Conservation (phyloP, 2,329 filamentous ascomycete species). For the Sporothrix globosa region DNA sequence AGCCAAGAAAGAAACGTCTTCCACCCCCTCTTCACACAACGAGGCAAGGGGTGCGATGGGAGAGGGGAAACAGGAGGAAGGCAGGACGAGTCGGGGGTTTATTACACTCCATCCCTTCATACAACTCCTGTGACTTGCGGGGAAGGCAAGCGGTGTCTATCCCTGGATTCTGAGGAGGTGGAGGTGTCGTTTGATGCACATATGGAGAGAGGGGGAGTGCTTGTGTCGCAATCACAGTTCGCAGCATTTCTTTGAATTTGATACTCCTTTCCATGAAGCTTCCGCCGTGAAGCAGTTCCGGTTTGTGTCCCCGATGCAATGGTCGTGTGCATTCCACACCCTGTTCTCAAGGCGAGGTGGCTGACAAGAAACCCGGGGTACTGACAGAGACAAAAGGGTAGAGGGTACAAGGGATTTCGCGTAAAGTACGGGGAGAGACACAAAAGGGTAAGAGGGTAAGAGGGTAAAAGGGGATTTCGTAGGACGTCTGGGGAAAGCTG, state of each 20-base stretch:
- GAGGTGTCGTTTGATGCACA: background rate
- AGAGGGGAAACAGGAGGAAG: background rate
- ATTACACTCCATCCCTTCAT: background rate
- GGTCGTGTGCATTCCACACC: background rate
- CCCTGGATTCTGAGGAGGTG: background rate
- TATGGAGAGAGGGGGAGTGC: background rate
- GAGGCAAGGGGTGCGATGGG: background rate
- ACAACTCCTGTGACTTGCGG: background rate
- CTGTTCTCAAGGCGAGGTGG: background rate
- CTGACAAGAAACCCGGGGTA: slow-evolving; percentile 16
- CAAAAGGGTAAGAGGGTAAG: background rate
- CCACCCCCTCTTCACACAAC: background rate
- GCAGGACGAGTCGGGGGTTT: background rate
- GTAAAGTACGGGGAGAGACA: no score
- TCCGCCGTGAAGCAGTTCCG: background rate
- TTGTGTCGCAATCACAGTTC: no score
- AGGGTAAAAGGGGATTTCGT: background rate
- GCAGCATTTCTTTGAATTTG: background rate
- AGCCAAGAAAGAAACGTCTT: background rate
- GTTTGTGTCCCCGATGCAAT: background rate
- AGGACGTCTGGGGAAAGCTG: background rate
- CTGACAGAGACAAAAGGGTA: no score
- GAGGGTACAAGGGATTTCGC: background rate
- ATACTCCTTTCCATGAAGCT: background rate
- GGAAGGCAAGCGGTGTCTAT: background rate